A percentile compares a stretch with the other conserved stretches of the same genome.
Evolutionary conservation across 768 basidiomycete species (phyloP).

Genomic region (Lepiota brunneoincarnata): DNA sequence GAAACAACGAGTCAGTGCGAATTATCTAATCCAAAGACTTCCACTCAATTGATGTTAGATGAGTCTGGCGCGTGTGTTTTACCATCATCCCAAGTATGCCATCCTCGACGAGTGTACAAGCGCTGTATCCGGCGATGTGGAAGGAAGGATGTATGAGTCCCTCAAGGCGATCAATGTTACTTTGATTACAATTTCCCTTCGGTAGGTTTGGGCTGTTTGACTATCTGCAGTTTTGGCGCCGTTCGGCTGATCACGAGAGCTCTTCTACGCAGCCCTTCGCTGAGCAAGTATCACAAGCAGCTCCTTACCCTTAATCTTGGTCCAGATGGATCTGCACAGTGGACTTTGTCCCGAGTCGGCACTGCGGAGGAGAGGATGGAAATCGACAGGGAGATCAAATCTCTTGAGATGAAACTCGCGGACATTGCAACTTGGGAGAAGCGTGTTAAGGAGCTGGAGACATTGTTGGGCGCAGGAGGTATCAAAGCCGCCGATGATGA

Average conservation of each 20-base stretch:
- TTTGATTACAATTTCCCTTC: constrained; percentile 87
- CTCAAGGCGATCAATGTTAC: constrained; percentile 88
- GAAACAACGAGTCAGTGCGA: constrained; percentile 66
- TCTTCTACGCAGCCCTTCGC: constrained; percentile 55
- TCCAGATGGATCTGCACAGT: constrained; percentile 49
- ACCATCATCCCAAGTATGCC: constrained; percentile 80
- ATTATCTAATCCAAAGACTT: not conserved
- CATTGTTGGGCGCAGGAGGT: constrained; percentile 47
- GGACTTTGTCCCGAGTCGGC: constrained; percentile 71
- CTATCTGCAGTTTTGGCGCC: no score
- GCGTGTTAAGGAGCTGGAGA: constrained; percentile 62
- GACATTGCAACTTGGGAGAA: constrained; percentile 76
- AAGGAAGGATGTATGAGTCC: constrained; percentile 93
- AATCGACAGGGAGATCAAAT: constrained; percentile 70
- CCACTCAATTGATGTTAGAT: constrained; percentile 35
- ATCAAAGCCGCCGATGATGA: not conserved
- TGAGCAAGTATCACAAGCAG: constrained; percentile 88
- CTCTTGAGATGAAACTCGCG: constrained; percentile 60
- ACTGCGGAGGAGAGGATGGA: constrained; percentile 74
- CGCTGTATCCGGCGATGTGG: constrained; percentile 94
- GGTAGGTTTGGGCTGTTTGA: constrained; percentile 38
- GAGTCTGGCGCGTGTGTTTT: constrained; percentile 92
- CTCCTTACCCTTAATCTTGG: constrained; percentile 79
- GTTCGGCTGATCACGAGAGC: no score
- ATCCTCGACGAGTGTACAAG: constrained; percentile 93